A percentile compares a stretch with the other conserved stretches of the same genome.
Evolutionary conservation across 2,329 filamentous ascomycete genomes (phyloP).

Genomic region (Aureobasidium subglaciale): DNA sequence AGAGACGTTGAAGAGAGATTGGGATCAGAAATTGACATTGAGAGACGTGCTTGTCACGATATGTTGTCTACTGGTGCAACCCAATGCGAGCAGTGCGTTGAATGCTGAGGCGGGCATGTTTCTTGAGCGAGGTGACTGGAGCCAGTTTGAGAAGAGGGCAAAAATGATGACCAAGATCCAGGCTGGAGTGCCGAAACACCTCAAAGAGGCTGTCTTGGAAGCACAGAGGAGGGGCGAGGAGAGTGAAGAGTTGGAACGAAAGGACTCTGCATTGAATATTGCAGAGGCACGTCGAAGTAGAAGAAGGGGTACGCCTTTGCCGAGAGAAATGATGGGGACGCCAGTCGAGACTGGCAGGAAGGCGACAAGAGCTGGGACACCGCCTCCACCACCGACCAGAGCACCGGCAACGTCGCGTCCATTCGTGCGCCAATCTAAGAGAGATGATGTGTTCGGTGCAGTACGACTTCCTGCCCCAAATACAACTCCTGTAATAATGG

Average conservation of each 20-base stretch:
- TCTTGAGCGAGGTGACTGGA: conserved; percentile 46
- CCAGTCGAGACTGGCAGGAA: conserved; percentile 22
- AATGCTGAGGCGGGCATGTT: conserved; percentile 55
- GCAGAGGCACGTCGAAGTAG: background rate
- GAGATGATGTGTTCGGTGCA: conserved; percentile 22
- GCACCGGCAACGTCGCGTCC: conserved; percentile 3
- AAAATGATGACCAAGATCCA: conserved; percentile 57
- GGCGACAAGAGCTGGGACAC: conserved; percentile 17
- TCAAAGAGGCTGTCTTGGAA: conserved; percentile 41
- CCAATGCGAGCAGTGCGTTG: conserved; percentile 57
- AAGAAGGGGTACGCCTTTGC: conserved; percentile 14
- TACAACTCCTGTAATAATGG: background rate
- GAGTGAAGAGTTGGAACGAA: conserved; percentile 18
- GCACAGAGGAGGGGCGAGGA: conserved; percentile 51
- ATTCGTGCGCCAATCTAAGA: conserved; percentile 20
- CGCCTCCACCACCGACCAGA: conserved; percentile 21
- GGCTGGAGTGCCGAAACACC: conserved; percentile 43
- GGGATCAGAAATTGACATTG: conserved; percentile 51
- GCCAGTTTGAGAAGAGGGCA: conserved; percentile 49
- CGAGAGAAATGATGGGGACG: conserved; percentile 14
- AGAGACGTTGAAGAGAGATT: conserved; percentile 58
- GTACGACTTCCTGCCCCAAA: conserved; percentile 3
- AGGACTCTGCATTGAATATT: conserved; percentile 4
- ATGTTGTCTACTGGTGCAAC: conserved; percentile 55
- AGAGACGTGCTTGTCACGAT: conserved; percentile 55